Evolutionary conservation across 768 basidiomycete species (phyloP), one percentile per base, ranked within the genome.

Genomic region (Dictyophora rubrovolvata): DNA sequence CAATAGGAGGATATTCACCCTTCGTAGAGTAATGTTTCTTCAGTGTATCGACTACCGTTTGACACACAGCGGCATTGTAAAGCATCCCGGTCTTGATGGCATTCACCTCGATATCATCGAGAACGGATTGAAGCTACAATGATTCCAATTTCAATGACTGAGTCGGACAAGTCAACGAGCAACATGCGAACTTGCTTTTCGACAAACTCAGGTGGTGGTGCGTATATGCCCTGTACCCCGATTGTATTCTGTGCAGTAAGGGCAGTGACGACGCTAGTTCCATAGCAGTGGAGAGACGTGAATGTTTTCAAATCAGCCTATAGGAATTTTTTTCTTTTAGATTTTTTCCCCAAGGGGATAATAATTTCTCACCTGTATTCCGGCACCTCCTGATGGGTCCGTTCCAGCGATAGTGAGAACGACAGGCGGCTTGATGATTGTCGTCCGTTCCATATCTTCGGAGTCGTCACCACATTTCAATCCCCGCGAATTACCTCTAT

Each of bases 31-130:
- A 81, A 61, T 76, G 72, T 0, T 63, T 48, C 48, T 69, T 76
- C 48, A 93, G 75, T 11, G 79, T 72, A 1, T 69, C 61, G 1
- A 80, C 78, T 3, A 91, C 76, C 0, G 77, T 74, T 11, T 67
- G 71, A 21, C 81, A 80, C 49, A 76, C 82, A 0, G 71, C 75
- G 0, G 78, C 74, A 60, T 86, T 80, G 65, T 78, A 85, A 0
- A 97, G 77, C 94, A 96, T 95, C 12, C 94, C 93, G 0, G 87
- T 89, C 71, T 97, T 97, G 63, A 96, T 81, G 1, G 84, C 86
- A 42, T 76, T 71, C 11, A 90, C 73, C 5, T 82, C 71, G 37
- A 90, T 78, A 67, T 96, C 93, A 12, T 77, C 75, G 23, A 94
- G 67, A 2, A 96, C 79, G 0, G 84, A 82, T 10, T 67, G 69